Evolutionary conservation across 805 yeast genomes (phyloP).

Genomic region (Saccharomycopsis vini): DNA sequence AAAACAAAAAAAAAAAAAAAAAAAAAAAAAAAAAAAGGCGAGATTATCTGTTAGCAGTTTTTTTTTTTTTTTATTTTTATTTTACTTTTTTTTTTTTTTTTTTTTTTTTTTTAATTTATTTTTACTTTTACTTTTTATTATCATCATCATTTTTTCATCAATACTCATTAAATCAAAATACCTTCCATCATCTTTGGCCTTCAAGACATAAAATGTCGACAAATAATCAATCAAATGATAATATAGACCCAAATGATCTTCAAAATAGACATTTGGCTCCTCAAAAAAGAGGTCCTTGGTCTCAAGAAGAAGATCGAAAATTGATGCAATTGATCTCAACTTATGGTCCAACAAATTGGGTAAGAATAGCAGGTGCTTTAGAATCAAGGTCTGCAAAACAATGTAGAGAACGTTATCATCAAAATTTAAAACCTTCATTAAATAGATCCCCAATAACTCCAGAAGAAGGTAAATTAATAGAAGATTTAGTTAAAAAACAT

Average conservation of each 20-base stretch:
- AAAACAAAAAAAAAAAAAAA: too few species aligned
- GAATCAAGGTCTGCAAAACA: constrained; percentile 83
- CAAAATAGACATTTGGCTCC: neutral
- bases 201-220: too few species aligned
- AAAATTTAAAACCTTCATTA: constrained; percentile 76
- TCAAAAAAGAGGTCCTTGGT: constrained; percentile 64
- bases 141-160: too few species aligned
- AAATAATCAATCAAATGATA: too few species aligned
- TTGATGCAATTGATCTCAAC: constrained; percentile 58
- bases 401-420: constrained; percentile 86
- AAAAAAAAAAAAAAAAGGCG: too few species aligned
- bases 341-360: constrained; percentile 86
- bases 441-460: constrained; percentile 75
- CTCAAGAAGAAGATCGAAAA: constrained; percentile 71
- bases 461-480: constrained; percentile 78
- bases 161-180: too few species aligned
- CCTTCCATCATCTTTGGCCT: too few species aligned
- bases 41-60: too few species aligned
- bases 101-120: too few species aligned
- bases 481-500: constrained; percentile 63
- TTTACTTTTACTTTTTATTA: too few species aligned
- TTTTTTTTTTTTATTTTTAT: too few species aligned
- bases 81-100: too few species aligned
- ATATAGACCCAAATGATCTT: neutral
- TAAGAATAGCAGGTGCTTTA: constrained; percentile 63